These are phyloP conservation scores for Cladorrhinum samala DNA, from an alignment of 495 filamentous ascomycete species.

Conservation along the genomic window DNA sequence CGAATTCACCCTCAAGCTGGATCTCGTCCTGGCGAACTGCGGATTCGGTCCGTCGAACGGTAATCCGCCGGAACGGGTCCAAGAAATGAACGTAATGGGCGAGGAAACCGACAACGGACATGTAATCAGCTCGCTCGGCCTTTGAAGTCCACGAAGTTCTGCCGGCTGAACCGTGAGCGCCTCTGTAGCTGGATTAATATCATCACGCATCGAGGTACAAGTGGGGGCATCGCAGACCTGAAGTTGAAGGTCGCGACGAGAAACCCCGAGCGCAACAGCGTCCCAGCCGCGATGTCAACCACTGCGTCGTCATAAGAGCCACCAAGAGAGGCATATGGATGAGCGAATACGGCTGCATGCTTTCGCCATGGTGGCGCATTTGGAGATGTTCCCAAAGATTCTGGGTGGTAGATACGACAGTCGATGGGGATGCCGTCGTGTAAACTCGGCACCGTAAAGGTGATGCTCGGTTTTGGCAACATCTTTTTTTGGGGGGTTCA, in stretches of 20 bases:
- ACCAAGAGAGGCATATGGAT: constrained; percentile 85
- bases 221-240: constrained; percentile 47
- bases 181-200: constrained; percentile 46
- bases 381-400: constrained; percentile 26
- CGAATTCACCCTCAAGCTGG: neutral
- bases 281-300: constrained; percentile 55
- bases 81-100: constrained; percentile 59
- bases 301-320: constrained; percentile 79
- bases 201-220: neutral
- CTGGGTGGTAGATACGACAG: constrained; percentile 75
- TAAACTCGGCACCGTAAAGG: constrained; percentile 77
- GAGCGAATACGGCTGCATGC: constrained; percentile 73
- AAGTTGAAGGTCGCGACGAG: constrained; percentile 91
- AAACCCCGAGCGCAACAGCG: constrained; percentile 61
- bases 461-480: constrained; percentile 55
- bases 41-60: neutral
- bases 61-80: constrained; percentile 13
- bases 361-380: constrained; percentile 34
- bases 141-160: constrained; percentile 80
- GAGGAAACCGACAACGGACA: constrained; percentile 71
- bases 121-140: constrained; percentile 74
- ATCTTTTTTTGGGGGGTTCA: neutral
- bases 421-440: constrained; percentile 68
- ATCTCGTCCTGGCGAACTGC: neutral
- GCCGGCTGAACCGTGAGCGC: constrained; percentile 67